A percentile compares a stretch with the other conserved stretches of the same genome.
Conservation (phyloP, 2,329 filamentous ascomycete genomes). For the Gaeumannomyces sp. region DNA sequence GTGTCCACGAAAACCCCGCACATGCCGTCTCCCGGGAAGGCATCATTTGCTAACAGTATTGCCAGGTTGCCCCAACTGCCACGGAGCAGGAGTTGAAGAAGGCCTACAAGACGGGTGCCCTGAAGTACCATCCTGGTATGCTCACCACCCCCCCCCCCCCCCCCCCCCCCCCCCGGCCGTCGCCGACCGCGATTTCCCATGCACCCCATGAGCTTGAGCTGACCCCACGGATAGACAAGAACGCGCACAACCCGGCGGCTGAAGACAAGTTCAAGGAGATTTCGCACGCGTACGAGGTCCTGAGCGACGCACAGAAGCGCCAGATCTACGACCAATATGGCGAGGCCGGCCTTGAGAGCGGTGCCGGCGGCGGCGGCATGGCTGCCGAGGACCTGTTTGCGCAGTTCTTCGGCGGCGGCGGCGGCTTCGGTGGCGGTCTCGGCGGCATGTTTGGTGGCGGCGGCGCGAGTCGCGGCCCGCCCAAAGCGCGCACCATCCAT, state of each 20-base stretch:
- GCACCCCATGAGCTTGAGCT: conserved; percentile 8
- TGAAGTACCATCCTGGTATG: conserved; percentile 80
- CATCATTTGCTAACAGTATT: not conserved
- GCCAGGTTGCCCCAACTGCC: conserved; percentile 68
- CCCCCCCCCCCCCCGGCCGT: not conserved
- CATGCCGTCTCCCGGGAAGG: not conserved
- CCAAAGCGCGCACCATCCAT: conserved; percentile 90
- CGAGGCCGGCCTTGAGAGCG: conserved; percentile 91
- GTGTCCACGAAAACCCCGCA: conserved; percentile 21
- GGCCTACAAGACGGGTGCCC: conserved; percentile 75
- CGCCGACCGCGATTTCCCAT: conserved; percentile 8
- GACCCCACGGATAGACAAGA: conserved; percentile 66
- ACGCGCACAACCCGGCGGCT: conserved; percentile 84
- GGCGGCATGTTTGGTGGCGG: conserved; percentile 74
- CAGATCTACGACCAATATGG: conserved; percentile 94
- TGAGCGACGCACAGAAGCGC: conserved; percentile 89
- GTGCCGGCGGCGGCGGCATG: conserved; percentile 75
- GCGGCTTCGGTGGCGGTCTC: conserved; percentile 65
- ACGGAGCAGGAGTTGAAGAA: conserved; percentile 86
- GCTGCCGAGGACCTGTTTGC: conserved; percentile 93
- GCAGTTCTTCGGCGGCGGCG: conserved; percentile 83
- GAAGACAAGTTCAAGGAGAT: conserved; percentile 99
- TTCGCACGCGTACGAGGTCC: conserved; percentile 89
- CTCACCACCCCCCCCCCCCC: conserved; percentile 12
- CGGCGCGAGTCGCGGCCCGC: conserved; percentile 70